phyloP scores from a whole-genome alignment of 768 basidiomycete genomes.

The Arthromyces matolae region DNA sequence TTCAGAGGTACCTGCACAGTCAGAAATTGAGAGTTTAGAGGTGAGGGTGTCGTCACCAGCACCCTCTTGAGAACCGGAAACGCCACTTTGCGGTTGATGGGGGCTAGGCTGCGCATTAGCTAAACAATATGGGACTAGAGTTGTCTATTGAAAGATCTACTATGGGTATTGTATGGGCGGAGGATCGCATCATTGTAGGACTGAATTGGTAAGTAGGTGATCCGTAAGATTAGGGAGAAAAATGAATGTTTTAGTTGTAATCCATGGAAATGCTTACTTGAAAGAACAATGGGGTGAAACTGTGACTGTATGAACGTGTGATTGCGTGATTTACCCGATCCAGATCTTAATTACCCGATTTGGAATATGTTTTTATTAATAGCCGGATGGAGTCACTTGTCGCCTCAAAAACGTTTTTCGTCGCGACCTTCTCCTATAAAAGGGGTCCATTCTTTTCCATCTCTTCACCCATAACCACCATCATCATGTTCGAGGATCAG shows the following conservation, averaged over 20 bases:
- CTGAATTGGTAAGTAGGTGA: too few relatives aligned
- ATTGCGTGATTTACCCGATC: conserved; percentile 18
- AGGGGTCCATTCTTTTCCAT: conserved; percentile 16
- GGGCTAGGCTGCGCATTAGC: too few relatives aligned
- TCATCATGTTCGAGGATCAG: conserved; percentile 72
- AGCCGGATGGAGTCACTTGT: conserved; percentile 30
- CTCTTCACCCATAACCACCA: conserved; percentile 9
- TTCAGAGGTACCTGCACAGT: neutral
- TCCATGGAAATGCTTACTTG: too few relatives aligned
- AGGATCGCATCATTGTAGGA: too few relatives aligned
- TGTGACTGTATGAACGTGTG: conserved; percentile 30
- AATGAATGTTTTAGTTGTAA: too few relatives aligned
- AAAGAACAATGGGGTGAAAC: conserved; percentile 22
- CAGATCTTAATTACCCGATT: too few relatives aligned
- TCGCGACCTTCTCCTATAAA: conserved; percentile 38
- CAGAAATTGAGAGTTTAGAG: neutral
- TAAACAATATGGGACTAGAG: too few relatives aligned
- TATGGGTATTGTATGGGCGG: too few relatives aligned
- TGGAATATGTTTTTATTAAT: conserved; percentile 18
- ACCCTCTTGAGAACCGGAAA: neutral
- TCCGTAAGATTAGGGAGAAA: too few relatives aligned
- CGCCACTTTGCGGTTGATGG: neutral
- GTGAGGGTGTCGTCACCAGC: neutral
- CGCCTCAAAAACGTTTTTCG: conserved; percentile 32
- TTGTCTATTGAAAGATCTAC: too few relatives aligned